Evolutionary conservation across 441 rosid genomes (phyloP).

Genomic region (Melastoma candidum): DNA sequence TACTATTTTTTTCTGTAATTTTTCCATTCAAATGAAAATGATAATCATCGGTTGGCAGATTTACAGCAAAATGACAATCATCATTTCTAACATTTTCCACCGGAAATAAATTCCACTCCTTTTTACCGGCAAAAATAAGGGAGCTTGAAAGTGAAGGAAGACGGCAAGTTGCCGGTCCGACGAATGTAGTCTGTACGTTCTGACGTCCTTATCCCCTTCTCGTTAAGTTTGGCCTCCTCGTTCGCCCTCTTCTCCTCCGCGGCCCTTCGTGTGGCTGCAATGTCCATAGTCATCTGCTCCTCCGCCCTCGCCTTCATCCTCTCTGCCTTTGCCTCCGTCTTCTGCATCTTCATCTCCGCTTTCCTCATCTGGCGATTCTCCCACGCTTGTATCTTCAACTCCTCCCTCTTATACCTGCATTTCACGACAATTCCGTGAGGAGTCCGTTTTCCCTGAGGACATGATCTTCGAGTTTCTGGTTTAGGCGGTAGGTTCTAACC

Average conservation of each 20-base stretch:
- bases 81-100: background rate
- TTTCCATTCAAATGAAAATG: too few species aligned
- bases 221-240: conserved; percentile 68
- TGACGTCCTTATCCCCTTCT: conserved; percentile 67
- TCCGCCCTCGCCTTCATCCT: conserved; percentile 75
- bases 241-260: conserved; percentile 80
- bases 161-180: conserved; percentile 80
- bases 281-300: conserved; percentile 54
- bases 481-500: conserved; percentile 26
- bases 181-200: conserved; percentile 73
- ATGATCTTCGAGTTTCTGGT: too few species aligned
- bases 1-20: too few species aligned
- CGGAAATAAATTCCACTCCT: background rate
- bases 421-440: background rate
- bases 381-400: conserved; percentile 91
- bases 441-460: background rate
- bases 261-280: conserved; percentile 57
- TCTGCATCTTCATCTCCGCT: conserved; percentile 84
- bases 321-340: conserved; percentile 84
- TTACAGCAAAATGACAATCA: too few species aligned
- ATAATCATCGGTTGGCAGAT: too few species aligned
- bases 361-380: conserved; percentile 87
- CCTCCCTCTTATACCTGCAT: conserved; percentile 75
- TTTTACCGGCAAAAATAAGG: conserved; percentile 80
- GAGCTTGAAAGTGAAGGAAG: conserved; percentile 60